Conservation (phyloP, 352 stramenopile species). For the Phytophthora colocasiae region DNA sequence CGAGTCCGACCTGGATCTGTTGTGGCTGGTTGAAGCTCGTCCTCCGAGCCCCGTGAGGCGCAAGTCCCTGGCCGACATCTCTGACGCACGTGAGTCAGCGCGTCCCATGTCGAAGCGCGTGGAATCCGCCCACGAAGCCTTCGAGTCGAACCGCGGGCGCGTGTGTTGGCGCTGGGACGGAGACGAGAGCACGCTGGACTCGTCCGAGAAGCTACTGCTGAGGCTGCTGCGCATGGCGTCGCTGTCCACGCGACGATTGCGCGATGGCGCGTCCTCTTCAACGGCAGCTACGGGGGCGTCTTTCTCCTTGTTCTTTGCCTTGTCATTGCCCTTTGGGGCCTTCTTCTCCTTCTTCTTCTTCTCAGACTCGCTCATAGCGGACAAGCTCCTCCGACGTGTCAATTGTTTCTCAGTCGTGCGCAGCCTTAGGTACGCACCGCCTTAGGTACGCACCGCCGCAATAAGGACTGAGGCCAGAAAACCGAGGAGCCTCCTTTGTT, state of each 20-base stretch:
- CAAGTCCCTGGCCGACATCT: constrained; percentile 73
- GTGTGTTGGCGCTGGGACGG: constrained; percentile 48
- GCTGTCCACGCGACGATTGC: constrained; percentile 19
- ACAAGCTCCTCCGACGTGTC: too few relatives aligned
- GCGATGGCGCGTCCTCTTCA: constrained; percentile 16
- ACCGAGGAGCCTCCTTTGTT: too few relatives aligned
- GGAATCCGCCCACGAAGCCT: constrained; percentile 85
- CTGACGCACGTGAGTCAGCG: constrained; percentile 79
- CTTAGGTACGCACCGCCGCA: too few relatives aligned
- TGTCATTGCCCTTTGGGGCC: too few relatives aligned
- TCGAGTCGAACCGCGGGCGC: constrained; percentile 82
- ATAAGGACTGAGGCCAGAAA: too few relatives aligned
- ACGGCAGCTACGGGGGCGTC: neutral
- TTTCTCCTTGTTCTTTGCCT: constrained; percentile 11
- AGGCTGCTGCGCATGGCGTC: constrained; percentile 26
- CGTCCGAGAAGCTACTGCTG: constrained; percentile 59
- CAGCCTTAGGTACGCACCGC: too few relatives aligned
- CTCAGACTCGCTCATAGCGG: constrained; percentile 23
- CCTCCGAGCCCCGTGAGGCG: constrained; percentile 62
- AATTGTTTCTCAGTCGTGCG: too few relatives aligned
- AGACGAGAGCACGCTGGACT: constrained; percentile 62
- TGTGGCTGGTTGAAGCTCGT: constrained; percentile 22
- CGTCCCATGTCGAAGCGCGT: constrained; percentile 88
- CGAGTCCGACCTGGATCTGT: constrained; percentile 72
- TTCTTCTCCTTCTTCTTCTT: constrained; percentile 37